Evolutionary conservation across 768 basidiomycete species (phyloP).

Genomic region (Austroboletus eburneus): DNA sequence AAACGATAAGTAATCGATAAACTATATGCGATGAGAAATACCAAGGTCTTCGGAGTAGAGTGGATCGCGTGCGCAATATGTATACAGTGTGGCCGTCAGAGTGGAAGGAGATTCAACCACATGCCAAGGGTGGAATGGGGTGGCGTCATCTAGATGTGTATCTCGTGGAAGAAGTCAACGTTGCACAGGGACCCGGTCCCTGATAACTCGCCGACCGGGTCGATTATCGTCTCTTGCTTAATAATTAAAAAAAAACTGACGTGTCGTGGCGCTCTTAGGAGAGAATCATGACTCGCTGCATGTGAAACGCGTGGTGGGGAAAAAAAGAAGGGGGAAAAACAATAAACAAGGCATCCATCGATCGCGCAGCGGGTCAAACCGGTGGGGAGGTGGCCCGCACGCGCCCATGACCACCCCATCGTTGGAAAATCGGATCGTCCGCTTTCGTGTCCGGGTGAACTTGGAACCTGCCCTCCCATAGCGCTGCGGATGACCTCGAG

Average conservation of each 20-base stretch:
- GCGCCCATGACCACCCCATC: conserved; percentile 27
- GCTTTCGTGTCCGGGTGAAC: conserved; percentile 80
- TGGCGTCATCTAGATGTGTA: background rate
- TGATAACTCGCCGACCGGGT: background rate
- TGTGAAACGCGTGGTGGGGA: too few relatives aligned
- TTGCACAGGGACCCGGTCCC: conserved; percentile 12
- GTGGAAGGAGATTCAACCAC: background rate
- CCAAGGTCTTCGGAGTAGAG: background rate
- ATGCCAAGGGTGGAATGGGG: conserved; percentile 1
- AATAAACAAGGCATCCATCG: background rate
- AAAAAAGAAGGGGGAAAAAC: too few relatives aligned
- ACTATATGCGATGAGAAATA: conserved; percentile 13
- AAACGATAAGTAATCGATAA: conserved; percentile 20
- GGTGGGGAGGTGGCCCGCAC: conserved; percentile 12
- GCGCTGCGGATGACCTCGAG: conserved; percentile 73
- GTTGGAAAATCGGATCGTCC: conserved; percentile 50
- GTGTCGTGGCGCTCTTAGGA: too few relatives aligned
- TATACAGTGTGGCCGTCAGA: background rate
- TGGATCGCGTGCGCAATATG: background rate
- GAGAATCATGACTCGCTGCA: too few relatives aligned
- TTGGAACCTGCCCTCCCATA: conserved; percentile 83
- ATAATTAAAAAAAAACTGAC: background rate
- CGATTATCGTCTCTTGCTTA: background rate
- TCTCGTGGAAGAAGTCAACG: background rate
- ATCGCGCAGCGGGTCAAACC: conserved; percentile 11